phyloP scores from a whole-genome alignment of 1,284 basidiomycete genomes.

The Trametes hirsuta region DNA sequence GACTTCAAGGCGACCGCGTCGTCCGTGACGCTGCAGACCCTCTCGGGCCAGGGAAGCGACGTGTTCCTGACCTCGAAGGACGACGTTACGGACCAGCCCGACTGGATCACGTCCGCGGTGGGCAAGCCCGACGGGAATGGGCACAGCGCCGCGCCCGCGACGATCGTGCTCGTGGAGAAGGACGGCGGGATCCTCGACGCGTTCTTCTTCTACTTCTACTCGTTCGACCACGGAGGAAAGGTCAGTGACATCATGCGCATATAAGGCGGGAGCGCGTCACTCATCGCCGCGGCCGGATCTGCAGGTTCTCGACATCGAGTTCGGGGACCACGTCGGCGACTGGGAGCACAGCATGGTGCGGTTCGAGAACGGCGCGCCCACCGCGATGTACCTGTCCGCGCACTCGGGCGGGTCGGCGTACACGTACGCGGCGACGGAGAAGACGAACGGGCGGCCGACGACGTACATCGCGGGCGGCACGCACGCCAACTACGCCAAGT shows the following conservation, averaged over 20 bases:
- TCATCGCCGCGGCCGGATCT: not conserved
- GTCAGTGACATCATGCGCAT: constrained; percentile 8
- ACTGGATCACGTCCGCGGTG: constrained; percentile 28
- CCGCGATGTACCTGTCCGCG: constrained; percentile 39
- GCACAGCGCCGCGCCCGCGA: constrained; percentile 31
- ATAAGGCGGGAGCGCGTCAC: not conserved
- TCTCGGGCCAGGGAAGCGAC: constrained; percentile 24
- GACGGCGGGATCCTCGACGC: constrained; percentile 39
- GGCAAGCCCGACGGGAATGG: constrained; percentile 34
- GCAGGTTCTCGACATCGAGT: constrained; percentile 33
- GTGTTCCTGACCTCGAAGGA: constrained; percentile 36
- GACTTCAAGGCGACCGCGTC: constrained; percentile 20
- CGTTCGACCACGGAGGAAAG: constrained; percentile 35
- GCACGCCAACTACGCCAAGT: constrained; percentile 37
- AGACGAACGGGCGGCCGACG: constrained; percentile 30
- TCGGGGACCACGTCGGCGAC: constrained; percentile 38
- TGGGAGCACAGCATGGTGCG: constrained; percentile 44
- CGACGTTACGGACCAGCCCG: constrained; percentile 30
- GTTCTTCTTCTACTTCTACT: constrained; percentile 46
- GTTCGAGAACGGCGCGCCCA: constrained; percentile 37
- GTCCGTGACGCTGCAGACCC: constrained; percentile 26
- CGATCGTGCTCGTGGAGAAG: constrained; percentile 40
- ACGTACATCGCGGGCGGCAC: constrained; percentile 35
- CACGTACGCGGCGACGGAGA: constrained; percentile 28
- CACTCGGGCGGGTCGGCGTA: constrained; percentile 38